A percentile compares a stretch with the other conserved stretches of the same genome.
Conservation (phyloP, 2,329 filamentous ascomycete genomes). For the Colletotrichum spinosum region DNA sequence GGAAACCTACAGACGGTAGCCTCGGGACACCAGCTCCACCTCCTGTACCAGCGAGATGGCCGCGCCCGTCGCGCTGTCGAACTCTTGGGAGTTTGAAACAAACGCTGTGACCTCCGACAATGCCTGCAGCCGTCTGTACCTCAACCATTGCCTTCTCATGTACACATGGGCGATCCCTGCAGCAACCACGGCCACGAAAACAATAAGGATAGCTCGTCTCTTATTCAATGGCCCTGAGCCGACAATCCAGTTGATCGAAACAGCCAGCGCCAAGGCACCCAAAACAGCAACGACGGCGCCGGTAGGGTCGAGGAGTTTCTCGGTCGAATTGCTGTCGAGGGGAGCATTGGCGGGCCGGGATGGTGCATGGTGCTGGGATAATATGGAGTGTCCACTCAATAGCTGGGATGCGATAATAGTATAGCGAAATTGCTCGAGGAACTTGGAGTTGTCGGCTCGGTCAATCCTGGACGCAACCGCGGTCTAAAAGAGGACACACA, state of each 20-base stretch:
- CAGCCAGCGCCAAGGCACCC: constrained; percentile 76
- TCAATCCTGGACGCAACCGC: constrained; percentile 80
- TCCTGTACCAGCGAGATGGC: constrained; percentile 89
- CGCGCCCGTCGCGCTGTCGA: constrained; percentile 81
- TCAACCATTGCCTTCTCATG: constrained; percentile 83
- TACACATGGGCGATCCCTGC: constrained; percentile 76
- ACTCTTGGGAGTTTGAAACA: constrained; percentile 80
- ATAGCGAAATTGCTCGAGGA: constrained; percentile 93
- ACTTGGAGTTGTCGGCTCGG: constrained; percentile 82
- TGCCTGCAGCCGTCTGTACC: constrained; percentile 80
- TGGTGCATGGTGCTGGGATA: constrained; percentile 51
- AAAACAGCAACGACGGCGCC: constrained; percentile 66
- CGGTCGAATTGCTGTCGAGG: constrained; percentile 44
- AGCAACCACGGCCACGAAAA: constrained; percentile 62
- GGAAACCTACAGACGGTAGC: constrained; percentile 79
- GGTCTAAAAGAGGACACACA: constrained; percentile 57
- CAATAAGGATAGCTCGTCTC: constrained; percentile 61
- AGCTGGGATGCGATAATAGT: constrained; percentile 92
- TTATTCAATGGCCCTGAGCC: constrained; percentile 66
- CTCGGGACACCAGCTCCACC: constrained; percentile 93
- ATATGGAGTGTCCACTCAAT: constrained; percentile 75
- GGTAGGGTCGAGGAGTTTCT: constrained; percentile 51
- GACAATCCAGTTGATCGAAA: constrained; percentile 78
- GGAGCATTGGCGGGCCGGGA: constrained; percentile 39
- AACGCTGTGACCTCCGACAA: constrained; percentile 76